These are phyloP conservation scores for Trichoderma reesei DNA, from an alignment of 495 filamentous ascomycete genomes.

Conservation along the genomic window DNA sequence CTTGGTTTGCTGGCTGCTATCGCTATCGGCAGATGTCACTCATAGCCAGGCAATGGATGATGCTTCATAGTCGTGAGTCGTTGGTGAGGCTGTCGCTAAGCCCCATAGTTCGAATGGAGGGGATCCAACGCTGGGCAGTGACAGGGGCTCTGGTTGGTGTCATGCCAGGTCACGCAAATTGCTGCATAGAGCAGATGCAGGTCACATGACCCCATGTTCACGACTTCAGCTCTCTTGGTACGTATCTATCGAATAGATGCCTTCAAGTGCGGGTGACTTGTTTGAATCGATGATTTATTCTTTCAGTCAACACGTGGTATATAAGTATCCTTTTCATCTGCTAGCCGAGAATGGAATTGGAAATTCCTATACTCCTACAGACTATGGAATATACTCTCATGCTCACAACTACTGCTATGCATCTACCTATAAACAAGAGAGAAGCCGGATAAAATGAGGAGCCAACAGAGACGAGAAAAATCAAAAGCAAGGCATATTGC, in stretches of 20 bases:
- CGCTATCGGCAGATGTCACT: background rate
- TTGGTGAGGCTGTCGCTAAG: background rate
- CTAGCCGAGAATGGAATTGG: too few species aligned
- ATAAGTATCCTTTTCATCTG: too few species aligned
- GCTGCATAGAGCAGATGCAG: background rate
- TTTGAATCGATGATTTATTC: background rate
- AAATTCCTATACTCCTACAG: too few species aligned
- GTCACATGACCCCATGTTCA: background rate
- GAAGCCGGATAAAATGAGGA: too few species aligned
- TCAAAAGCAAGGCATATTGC: too few species aligned
- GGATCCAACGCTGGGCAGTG: background rate
- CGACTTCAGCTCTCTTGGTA: background rate
- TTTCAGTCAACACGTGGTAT: too few species aligned
- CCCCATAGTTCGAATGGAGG: background rate
- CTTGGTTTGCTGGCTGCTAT: background rate
- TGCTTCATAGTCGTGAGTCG: conserved; percentile 1
- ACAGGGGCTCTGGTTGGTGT: conserved; percentile 4
- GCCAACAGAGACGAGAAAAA: too few species aligned
- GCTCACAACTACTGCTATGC: too few species aligned
- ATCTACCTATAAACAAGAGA: too few species aligned
- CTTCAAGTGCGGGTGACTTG: too few species aligned
- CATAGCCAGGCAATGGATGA: background rate
- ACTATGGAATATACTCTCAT: too few species aligned
- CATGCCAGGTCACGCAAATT: background rate
- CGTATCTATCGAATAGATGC: too few species aligned